These are phyloP conservation scores for Chenopodium album DNA, from an alignment of 148 eudicot genomes.

Conservation along the genomic window DNA sequence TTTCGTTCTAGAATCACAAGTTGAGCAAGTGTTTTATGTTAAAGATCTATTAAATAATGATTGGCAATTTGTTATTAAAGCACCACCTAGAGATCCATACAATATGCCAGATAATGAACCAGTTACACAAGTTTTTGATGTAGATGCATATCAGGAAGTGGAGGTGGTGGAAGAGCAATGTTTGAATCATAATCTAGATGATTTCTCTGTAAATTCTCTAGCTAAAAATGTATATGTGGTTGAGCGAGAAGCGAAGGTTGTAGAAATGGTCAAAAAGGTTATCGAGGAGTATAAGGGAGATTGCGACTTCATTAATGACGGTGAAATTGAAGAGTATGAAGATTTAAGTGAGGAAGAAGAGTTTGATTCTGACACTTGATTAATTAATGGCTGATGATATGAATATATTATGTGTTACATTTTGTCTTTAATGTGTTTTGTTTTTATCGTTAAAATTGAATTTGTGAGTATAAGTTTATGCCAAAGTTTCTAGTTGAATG, in stretches of 20 bases:
- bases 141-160: not conserved
- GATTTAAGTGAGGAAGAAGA: not conserved
- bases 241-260: not conserved
- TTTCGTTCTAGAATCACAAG: slow-evolving; percentile 14
- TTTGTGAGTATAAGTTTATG: too few relatives aligned
- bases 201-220: not conserved
- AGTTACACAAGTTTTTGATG: not conserved
- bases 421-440: too few relatives aligned
- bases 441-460: too few relatives aligned
- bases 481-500: too few relatives aligned
- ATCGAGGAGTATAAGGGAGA: not conserved
- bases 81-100: slow-evolving; percentile 1
- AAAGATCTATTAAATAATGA: not conserved
- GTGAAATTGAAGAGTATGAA: not conserved
- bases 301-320: not conserved
- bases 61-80: slow-evolving; percentile 2
- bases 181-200: not conserved
- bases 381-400: too few relatives aligned
- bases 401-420: too few relatives aligned
- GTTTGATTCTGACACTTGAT: too few relatives aligned
- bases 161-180: not conserved
- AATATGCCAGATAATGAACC: not conserved
- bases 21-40: slow-evolving; percentile 3
- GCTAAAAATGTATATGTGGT: not conserved
- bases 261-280: not conserved